Evolutionary conservation across 2,329 filamentous ascomycete species (phyloP).

Genomic region (Cercospora nicotianae): DNA sequence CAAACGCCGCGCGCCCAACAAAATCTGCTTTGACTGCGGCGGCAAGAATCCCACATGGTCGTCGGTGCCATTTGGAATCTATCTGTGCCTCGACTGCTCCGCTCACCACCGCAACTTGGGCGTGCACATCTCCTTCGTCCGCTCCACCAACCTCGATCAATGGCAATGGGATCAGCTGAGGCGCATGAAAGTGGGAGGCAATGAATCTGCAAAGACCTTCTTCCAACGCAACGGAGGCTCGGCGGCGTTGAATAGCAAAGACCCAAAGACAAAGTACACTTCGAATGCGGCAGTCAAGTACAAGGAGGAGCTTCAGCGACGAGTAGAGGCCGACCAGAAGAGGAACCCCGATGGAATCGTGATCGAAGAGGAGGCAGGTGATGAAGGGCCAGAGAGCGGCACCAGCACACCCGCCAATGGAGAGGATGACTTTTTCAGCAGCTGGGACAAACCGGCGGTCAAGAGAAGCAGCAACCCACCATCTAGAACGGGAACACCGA

Average conservation of each 20-base stretch:
- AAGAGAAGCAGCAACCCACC: slow-evolving; percentile 93
- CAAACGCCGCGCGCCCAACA: slow-evolving; percentile 91
- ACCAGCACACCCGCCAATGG: slow-evolving; percentile 78
- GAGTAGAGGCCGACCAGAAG: slow-evolving; percentile 77
- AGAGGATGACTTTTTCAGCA: slow-evolving; percentile 91
- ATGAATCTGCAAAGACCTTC: slow-evolving; percentile 96
- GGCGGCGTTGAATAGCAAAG: slow-evolving; percentile 91
- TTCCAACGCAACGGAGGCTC: slow-evolving; percentile 96
- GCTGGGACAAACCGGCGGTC: slow-evolving; percentile 96
- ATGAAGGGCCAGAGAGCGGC: slow-evolving; percentile 49
- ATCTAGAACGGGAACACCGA: slow-evolving; percentile 84
- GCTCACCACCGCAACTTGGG: slow-evolving; percentile 96
- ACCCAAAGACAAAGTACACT: slow-evolving; percentile 94
- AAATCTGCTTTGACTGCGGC: slow-evolving; percentile 98
- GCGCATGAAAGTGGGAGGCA: slow-evolving; percentile 96
- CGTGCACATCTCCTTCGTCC: slow-evolving; percentile 98
- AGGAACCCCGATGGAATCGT: slow-evolving; percentile 87
- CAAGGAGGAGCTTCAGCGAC: slow-evolving; percentile 90
- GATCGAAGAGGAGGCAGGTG: slow-evolving; percentile 68
- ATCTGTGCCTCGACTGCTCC: slow-evolving; percentile 96
- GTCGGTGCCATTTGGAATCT: slow-evolving; percentile 87
- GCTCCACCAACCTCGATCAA: slow-evolving; percentile 93
- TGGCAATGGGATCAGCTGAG: slow-evolving; percentile 99
- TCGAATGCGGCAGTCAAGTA: slow-evolving; percentile 93
- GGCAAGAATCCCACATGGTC: slow-evolving; percentile 99